Conservation (phyloP, 2,329 filamentous ascomycete genomes). For the Fusarium sp. region DNA sequence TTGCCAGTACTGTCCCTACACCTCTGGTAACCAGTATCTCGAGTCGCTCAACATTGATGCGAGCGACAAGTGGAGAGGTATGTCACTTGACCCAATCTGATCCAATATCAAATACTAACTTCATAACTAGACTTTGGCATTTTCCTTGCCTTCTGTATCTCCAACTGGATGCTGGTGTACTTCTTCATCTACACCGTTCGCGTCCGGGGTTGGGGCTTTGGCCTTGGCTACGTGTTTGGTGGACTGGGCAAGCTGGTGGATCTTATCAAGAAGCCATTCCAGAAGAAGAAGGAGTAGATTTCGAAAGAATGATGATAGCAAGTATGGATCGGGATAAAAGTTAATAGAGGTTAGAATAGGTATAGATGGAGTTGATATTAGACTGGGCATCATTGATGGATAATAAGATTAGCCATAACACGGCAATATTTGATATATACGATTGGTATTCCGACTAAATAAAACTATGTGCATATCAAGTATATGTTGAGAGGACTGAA, state of each 20-base stretch:
- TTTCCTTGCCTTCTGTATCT: constrained; percentile 77
- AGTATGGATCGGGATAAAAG: not conserved
- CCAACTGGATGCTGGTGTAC: constrained; percentile 79
- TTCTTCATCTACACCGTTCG: constrained; percentile 83
- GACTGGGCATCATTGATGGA: not conserved
- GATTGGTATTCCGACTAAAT: not conserved
- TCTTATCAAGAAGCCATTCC: constrained; percentile 38
- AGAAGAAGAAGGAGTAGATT: constrained; percentile 25
- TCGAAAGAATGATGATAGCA: not conserved
- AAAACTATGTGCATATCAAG: too few species aligned
- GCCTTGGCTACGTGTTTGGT: constrained; percentile 60
- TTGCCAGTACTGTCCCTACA: constrained; percentile 79
- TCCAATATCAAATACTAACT: not conserved
- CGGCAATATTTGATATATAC: not conserved
- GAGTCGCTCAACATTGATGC: constrained; percentile 62
- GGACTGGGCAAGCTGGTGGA: constrained; percentile 32
- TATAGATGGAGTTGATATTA: constrained; percentile 2
- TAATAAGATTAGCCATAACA: not conserved
- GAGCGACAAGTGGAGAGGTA: constrained; percentile 71
- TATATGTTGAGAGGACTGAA: not conserved
- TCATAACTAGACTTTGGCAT: constrained; percentile 69
- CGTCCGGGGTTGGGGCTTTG: constrained; percentile 78
- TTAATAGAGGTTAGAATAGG: not conserved
- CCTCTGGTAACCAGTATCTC: constrained; percentile 70
- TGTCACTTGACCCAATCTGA: not conserved